These are phyloP conservation scores for Solanum sejunctum DNA, from an alignment of 257 asterid genomes.

Conservation along the genomic window DNA sequence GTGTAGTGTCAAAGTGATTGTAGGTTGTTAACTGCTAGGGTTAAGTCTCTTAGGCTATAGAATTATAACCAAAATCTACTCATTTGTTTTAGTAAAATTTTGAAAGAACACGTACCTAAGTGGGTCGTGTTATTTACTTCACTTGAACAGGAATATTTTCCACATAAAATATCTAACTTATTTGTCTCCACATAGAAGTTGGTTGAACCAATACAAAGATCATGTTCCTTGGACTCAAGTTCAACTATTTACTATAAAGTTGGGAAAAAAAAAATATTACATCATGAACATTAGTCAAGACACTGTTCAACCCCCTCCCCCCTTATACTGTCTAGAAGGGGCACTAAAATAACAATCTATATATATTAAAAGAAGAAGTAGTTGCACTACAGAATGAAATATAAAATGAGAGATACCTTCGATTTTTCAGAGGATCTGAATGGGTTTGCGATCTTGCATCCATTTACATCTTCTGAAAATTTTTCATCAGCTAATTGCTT, in stretches of 20 bases:
- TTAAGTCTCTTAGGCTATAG: neutral
- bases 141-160: neutral
- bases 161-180: neutral
- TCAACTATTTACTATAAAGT: neutral
- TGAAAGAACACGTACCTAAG: neutral
- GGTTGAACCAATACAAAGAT: neutral
- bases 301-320: neutral
- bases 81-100: neutral
- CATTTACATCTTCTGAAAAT: slow-evolving; percentile 43
- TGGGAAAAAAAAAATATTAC: neutral
- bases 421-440: slow-evolving; percentile 26
- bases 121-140: neutral
- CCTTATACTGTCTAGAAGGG: neutral
- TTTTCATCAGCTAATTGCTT: slow-evolving; percentile 74
- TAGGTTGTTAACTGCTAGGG: neutral
- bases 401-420: slow-evolving; percentile 34
- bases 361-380: neutral
- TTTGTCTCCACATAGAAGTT: neutral
- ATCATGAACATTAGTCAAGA: neutral
- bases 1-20: neutral
- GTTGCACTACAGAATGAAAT: neutral
- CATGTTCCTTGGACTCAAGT: neutral
- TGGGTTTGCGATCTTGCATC: slow-evolving; percentile 13
- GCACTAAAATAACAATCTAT: neutral
- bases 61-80: neutral